Evolutionary conservation across 2,329 filamentous ascomycete species (phyloP).

Genomic region (Cylindrodendrum hubeiense): DNA sequence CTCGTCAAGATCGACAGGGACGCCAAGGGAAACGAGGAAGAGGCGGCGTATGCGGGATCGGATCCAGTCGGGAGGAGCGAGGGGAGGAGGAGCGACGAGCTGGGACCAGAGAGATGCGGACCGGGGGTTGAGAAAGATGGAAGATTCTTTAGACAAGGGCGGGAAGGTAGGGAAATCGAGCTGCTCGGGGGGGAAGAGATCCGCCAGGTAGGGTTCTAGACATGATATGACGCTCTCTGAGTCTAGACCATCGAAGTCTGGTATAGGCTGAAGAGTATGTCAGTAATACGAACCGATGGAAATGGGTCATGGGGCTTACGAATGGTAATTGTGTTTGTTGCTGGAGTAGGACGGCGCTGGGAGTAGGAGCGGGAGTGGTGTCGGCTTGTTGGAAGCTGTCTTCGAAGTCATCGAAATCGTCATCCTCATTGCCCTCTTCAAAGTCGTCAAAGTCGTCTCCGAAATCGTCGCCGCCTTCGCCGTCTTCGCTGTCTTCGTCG

Average conservation of each 20-base stretch:
- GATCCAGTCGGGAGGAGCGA: slow-evolving; percentile 98
- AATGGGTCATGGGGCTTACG: slow-evolving; percentile 48
- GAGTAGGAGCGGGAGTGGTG: slow-evolving; percentile 45
- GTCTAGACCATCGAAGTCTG: slow-evolving; percentile 74
- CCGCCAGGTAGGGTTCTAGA: slow-evolving; percentile 75
- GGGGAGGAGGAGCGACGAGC: slow-evolving; percentile 91
- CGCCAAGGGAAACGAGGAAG: slow-evolving; percentile 94
- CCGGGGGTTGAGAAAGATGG: slow-evolving; percentile 85
- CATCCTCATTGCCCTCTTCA: slow-evolving; percentile 67
- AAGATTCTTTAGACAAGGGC: slow-evolving; percentile 65
- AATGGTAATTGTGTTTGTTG: slow-evolving; percentile 59
- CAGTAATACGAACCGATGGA: slow-evolving; percentile 31
- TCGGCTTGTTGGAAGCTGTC: slow-evolving; percentile 75
- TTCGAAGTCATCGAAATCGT: slow-evolving; percentile 78
- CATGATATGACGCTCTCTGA: slow-evolving; percentile 71
- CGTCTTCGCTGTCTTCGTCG: slow-evolving; percentile 45
- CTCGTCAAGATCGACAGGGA: slow-evolving; percentile 96
- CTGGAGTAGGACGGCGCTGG: slow-evolving; percentile 49
- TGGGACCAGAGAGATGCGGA: slow-evolving; percentile 96
- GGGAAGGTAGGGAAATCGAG: slow-evolving; percentile 64
- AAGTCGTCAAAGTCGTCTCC: slow-evolving; percentile 74
- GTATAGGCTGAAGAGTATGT: slow-evolving; percentile 66
- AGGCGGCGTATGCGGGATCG: slow-evolving; percentile 93
- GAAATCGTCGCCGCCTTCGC: slow-evolving; percentile 60
- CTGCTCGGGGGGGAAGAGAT: slow-evolving; percentile 72